Evolutionary conservation across 371 early-diverging fungal species (phyloP), one percentile per base, ranked within the genome.

Genomic region (Mucor ambiguus): DNA sequence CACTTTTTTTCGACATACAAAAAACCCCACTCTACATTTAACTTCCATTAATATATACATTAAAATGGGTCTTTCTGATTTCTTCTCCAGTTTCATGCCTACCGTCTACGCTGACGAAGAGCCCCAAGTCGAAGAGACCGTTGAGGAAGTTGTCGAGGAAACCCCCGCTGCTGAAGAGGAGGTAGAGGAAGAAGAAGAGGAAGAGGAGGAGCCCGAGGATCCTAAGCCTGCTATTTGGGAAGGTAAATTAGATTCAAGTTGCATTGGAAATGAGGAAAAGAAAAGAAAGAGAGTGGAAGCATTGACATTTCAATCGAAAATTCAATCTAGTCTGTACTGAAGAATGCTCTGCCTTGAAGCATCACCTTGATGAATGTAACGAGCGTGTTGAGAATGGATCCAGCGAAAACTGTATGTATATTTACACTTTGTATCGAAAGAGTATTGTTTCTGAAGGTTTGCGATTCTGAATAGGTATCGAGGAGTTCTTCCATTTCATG

Each of bases 401-500:
- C 43, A 64, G 69, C 30, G 83, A 82, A 61, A 80, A 82, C 77
- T 82, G 83, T 82, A 82, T 60, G 75, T 56, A 33, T n/a, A 41
- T 41, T 35, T 3, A 16, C 28, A 28, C 14, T 14, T 14, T 24
- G 28, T 22, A 28, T 52, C 14, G 4, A 28, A 26, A 49, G 14
- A 49, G 46, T 22, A 24, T 1, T n/a, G 3, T 46, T 46, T 22
- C 52, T 52, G 28, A 52, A 26, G 5, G 18, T 41, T 28, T 52
- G 52, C 16, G 28, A 24, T 28, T 52, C 24, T 48, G 52, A 38
- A 6, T 71, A 83, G 84, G 84, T 77, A 78, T 85, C 67, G 85
- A 85, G 63, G 85, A 85, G 63, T 83, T 85, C 73, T 85, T 85
- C 74, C 85, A 85, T 76, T 79, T 80, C 56, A 80, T 82, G 81